Evolutionary conservation across 805 yeast species (phyloP), one percentile per base, ranked within the genome.

Genomic region (Priceomyces castillae): DNA sequence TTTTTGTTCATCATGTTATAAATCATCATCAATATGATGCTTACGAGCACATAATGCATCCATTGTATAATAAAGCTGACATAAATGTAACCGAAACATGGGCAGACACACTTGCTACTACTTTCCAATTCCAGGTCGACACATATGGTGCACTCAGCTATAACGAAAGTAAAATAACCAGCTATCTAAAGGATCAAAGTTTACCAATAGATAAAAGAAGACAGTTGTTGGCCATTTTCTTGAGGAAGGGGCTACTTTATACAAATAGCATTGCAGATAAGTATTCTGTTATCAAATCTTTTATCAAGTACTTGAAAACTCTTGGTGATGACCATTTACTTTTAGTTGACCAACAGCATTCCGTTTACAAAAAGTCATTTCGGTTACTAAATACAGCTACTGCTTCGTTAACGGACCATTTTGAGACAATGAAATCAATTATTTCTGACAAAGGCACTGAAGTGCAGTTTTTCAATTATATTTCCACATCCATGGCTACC

Each of bases 1-100:
- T 41, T 2, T 43, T 67, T 30, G 47, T 57, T 14, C 64, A 64
- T 37, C 39, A 55, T n/a, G 44, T 62, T 44, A 58, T 65, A 41
- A 65, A 65, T 40, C 48, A 53, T 7, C 52, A 56, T 30, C 56
- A 55, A 25, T 64, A 53, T 44, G 41, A 46, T 7, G 33, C 55
- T 4, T 67, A 66, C 44, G 46, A 43, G 34, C 25, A 28, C 6
- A 18, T 49, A 12, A 47, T 62, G 12, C 37, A 39, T 9, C 63
- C 65, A 5, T 34, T 59, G n/a, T 18, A 3, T n/a, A 40, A 25
- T 19, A 12, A 23, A 17, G 12, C 38, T 18, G 30, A 19, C n/a
- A 26, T 25, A 30, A 36, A 18, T 17, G 33, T 20, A 0, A 39
- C 41, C 3, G 26, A 14, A 11, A 38, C 56, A 9, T 61, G 65